phyloP scores from a whole-genome alignment of 108 stramenopile genomes.

The Nitzschia inconspicua region DNA sequence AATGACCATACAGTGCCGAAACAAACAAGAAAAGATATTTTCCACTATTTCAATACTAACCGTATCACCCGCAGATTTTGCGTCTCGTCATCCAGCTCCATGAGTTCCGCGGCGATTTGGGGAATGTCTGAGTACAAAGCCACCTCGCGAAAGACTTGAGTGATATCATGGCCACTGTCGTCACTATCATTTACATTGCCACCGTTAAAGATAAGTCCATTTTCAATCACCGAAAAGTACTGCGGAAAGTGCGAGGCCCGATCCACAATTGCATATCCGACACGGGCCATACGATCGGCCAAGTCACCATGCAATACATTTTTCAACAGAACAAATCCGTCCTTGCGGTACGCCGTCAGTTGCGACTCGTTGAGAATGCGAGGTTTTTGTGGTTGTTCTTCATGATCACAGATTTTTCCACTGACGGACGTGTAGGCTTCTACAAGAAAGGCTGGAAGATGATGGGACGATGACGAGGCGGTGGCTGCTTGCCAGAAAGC shows the following conservation, averaged over 20 bases:
- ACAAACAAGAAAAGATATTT: too few species aligned
- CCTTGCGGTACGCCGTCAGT: conserved; percentile 3
- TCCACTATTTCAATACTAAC: too few species aligned
- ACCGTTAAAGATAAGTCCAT: neutral
- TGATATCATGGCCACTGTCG: neutral
- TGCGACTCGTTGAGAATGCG: too few species aligned
- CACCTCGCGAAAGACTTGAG: neutral
- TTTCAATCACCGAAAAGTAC: conserved; percentile 12
- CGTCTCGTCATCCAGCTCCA: neutral
- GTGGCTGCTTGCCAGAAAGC: too few species aligned
- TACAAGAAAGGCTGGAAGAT: too few species aligned
- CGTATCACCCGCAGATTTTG: conserved; percentile 3
- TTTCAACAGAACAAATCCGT: conserved; percentile 13
- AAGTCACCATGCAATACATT: neutral
- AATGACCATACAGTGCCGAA: neutral
- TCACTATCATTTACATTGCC: too few species aligned
- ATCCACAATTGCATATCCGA: neutral
- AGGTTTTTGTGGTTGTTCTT: too few species aligned
- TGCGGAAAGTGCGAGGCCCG: neutral
- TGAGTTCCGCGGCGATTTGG: conserved; percentile 13
- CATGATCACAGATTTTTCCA: too few species aligned
- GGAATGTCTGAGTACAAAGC: conserved; percentile 6
- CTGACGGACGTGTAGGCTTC: too few species aligned
- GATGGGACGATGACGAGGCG: too few species aligned
- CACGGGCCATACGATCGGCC: neutral